Conservation (phyloP, 2,329 filamentous ascomycete species). For the Ophiocordyceps camponoti-rufipedis region DNA sequence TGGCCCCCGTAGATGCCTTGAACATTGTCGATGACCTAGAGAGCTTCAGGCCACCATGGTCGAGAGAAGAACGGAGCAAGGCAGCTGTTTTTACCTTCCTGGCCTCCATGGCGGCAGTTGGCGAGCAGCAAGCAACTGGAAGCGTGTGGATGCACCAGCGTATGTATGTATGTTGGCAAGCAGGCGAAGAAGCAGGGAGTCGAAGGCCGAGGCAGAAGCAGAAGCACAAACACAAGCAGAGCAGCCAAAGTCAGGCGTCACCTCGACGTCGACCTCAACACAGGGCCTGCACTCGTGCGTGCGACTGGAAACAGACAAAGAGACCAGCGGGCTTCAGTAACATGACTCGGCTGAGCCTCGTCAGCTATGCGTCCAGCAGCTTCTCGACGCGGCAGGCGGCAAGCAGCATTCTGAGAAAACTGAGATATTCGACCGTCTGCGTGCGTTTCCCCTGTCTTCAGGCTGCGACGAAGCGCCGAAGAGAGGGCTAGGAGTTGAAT, state of each 20-base stretch:
- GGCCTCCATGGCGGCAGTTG: conserved; percentile 17
- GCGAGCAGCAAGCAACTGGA: neutral
- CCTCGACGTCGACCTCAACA: neutral
- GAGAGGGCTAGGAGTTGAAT: no score
- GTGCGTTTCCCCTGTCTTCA: no score
- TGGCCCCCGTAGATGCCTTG: conserved; percentile 41
- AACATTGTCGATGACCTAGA: conserved; percentile 35
- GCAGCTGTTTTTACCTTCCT: conserved; percentile 16
- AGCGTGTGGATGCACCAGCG: no score
- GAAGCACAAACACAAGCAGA: neutral
- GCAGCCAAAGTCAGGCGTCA: neutral
- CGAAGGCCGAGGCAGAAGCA: neutral
- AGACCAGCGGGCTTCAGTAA: neutral
- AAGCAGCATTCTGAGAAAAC: neutral
- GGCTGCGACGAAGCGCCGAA: neutral
- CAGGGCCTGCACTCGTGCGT: neutral
- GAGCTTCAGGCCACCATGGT: conserved; percentile 1
- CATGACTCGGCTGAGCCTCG: neutral
- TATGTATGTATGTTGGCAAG: neutral
- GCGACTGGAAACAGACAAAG: neutral
- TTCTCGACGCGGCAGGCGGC: neutral
- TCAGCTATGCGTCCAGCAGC: neutral
- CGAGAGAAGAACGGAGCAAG: neutral
- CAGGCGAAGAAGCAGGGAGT: neutral
- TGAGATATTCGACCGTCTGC: no score